Conservation (phyloP, 257 asterid genomes). For the Petrea volubilis region DNA sequence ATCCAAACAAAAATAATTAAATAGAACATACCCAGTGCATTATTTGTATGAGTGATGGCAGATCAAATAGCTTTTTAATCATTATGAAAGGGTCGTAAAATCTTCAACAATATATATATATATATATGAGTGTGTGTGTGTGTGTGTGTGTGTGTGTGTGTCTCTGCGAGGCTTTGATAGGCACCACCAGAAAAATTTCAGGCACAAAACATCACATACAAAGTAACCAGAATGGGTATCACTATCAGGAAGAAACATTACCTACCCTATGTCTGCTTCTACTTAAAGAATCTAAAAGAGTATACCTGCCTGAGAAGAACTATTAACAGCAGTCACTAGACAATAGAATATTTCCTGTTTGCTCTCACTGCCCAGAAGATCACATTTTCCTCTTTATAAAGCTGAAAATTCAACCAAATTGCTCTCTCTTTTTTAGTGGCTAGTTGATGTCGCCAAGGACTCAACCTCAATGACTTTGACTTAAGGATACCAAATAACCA, state of each 20-base stretch:
- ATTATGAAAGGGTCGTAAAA: neutral
- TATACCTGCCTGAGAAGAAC: neutral
- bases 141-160: too few relatives aligned
- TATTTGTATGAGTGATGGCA: constrained; percentile 8
- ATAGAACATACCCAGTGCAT: neutral
- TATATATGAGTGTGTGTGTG: too few relatives aligned
- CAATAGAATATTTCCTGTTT: neutral
- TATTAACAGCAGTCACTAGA: neutral
- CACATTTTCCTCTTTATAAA: too few relatives aligned
- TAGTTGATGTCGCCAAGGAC: neutral
- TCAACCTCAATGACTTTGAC: neutral
- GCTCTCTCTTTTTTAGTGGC: too few relatives aligned
- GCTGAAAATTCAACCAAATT: too few relatives aligned
- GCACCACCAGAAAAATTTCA: neutral
- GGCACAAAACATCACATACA: neutral
- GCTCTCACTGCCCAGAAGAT: neutral
- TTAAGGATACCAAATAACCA: neutral
- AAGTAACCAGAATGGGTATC: neutral
- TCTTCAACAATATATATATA: neutral
- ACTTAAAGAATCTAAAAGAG: neutral
- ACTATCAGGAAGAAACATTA: neutral
- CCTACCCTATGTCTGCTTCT: neutral
- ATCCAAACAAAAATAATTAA: neutral
- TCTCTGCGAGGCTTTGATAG: too few relatives aligned
- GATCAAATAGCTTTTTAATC: constrained; percentile 3